A percentile compares a stretch with the other conserved stretches of the same genome.
Conservation (phyloP, 2,329 filamentous ascomycete species). For the Xylaria hypoxylon region DNA sequence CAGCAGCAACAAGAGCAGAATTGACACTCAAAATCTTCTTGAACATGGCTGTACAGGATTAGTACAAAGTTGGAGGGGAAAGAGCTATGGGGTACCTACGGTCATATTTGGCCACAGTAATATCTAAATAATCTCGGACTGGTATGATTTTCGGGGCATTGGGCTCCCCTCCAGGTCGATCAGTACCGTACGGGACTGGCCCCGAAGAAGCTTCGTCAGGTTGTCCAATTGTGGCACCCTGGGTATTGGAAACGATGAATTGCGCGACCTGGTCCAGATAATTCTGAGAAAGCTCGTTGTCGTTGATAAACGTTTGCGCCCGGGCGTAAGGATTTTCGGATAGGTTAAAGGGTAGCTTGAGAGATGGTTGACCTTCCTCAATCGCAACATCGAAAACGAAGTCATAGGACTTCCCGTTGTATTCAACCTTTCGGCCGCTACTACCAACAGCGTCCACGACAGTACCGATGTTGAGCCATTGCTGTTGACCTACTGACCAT, state of each 20-base stretch:
- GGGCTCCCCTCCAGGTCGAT: slow-evolving; percentile 76
- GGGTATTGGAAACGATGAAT: slow-evolving; percentile 90
- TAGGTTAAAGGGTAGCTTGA: slow-evolving; percentile 94
- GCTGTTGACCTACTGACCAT: slow-evolving; percentile 78
- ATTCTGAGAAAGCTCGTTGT: slow-evolving; percentile 86
- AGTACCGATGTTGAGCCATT: slow-evolving; percentile 92
- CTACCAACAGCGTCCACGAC: slow-evolving; percentile 91
- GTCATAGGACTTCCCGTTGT: slow-evolving; percentile 90
- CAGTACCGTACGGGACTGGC: slow-evolving; percentile 81
- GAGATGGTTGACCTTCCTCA: slow-evolving; percentile 89
- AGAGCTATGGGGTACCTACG: slow-evolving; percentile 52
- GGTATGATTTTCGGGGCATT: slow-evolving; percentile 71
- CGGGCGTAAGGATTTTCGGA: slow-evolving; percentile 93
- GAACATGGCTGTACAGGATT: slow-evolving; percentile 65
- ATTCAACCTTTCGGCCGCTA: slow-evolving; percentile 79
- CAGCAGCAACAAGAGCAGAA: slow-evolving; percentile 74
- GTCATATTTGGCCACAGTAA: slow-evolving; percentile 78
- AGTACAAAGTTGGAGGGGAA: slow-evolving; percentile 11
- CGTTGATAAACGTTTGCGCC: slow-evolving; percentile 88
- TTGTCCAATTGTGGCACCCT: slow-evolving; percentile 84
- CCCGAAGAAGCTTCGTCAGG: slow-evolving; percentile 60
- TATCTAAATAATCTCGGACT: slow-evolving; percentile 81
- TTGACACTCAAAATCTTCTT: slow-evolving; percentile 84
- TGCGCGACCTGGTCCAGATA: slow-evolving; percentile 94
- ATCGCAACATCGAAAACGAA: slow-evolving; percentile 98